phyloP scores from a whole-genome alignment of 108 stramenopile species.

The Fistulifera solaris region DNA sequence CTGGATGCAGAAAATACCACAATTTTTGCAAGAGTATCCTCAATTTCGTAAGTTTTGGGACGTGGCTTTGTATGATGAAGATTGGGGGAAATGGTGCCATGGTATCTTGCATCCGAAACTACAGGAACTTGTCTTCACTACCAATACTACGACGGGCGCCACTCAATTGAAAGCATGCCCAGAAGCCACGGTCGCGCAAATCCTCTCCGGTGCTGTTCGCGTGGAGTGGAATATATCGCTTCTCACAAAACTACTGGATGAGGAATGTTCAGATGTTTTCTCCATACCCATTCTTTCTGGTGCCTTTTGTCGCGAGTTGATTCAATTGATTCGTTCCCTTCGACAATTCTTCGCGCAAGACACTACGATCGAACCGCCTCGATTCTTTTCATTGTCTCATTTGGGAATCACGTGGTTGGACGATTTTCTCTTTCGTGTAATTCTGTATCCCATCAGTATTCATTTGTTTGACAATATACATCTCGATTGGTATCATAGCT shows the following conservation, averaged over 20 bases:
- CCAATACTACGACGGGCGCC: conserved; percentile 1
- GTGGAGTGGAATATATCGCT: conserved; percentile 44
- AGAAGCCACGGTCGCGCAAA: conserved; percentile 23
- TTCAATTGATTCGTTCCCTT: conserved; percentile 13
- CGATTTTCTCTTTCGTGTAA: conserved; percentile 56
- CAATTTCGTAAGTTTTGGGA: too few relatives aligned
- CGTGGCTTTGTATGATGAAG: too few relatives aligned
- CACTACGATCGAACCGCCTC: conserved; percentile 19
- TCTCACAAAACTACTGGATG: conserved; percentile 50
- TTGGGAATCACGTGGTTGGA: conserved; percentile 70
- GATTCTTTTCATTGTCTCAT: conserved; percentile 49
- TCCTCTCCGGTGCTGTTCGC: conserved; percentile 33
- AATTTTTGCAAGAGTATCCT: conserved; percentile 6
- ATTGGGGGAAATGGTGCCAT: conserved; percentile 25
- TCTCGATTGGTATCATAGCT: conserved; percentile 78
- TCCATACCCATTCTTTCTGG: conserved; percentile 51
- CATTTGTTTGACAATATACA: conserved; percentile 49
- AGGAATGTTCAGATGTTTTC: conserved; percentile 70
- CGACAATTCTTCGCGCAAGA: conserved; percentile 21
- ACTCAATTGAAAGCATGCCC: conserved; percentile 4
- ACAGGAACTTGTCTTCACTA: conserved; percentile 21
- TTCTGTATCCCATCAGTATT: conserved; percentile 49
- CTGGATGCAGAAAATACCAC: conserved; percentile 4
- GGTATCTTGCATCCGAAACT: conserved; percentile 23
- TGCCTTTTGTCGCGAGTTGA: conserved; percentile 24